A percentile compares a stretch with the other conserved stretches of the same genome.
Conservation (phyloP, 2,329 filamentous ascomycete species). For the Cercospora zeina region DNA sequence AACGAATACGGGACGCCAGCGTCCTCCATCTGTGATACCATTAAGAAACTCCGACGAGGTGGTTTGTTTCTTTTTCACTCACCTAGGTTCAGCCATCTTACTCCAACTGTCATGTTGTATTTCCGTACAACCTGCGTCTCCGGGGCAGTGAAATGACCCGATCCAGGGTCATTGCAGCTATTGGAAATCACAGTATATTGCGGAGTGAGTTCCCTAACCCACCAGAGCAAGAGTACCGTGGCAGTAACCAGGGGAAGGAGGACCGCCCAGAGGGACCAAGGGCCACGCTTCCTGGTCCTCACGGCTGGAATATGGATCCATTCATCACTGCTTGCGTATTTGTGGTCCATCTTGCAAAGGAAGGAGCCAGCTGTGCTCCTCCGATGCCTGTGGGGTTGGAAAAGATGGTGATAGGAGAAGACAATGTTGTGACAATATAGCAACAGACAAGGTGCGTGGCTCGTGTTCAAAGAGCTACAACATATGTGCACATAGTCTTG, state of each 20-base stretch:
- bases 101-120: neutral
- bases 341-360: neutral
- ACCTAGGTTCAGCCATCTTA: neutral
- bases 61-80: neutral
- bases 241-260: neutral
- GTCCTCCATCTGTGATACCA: neutral
- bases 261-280: neutral
- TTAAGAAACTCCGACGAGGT: neutral
- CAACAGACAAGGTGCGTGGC: too few relatives aligned
- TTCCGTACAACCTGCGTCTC: neutral
- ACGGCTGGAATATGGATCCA: neutral
- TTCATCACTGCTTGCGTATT: neutral
- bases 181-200: neutral
- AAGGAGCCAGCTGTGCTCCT: neutral
- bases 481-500: too few relatives aligned
- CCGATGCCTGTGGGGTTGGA: too few relatives aligned
- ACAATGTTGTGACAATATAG: too few relatives aligned
- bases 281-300: neutral
- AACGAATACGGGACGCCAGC: neutral
- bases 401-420: too few relatives aligned
- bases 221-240: neutral
- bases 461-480: too few relatives aligned
- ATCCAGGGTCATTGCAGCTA: neutral
- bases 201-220: neutral
- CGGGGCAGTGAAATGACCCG: neutral